phyloP scores from a whole-genome alignment of 2,329 filamentous ascomycete species.

The Aspergillus ibericus region DNA sequence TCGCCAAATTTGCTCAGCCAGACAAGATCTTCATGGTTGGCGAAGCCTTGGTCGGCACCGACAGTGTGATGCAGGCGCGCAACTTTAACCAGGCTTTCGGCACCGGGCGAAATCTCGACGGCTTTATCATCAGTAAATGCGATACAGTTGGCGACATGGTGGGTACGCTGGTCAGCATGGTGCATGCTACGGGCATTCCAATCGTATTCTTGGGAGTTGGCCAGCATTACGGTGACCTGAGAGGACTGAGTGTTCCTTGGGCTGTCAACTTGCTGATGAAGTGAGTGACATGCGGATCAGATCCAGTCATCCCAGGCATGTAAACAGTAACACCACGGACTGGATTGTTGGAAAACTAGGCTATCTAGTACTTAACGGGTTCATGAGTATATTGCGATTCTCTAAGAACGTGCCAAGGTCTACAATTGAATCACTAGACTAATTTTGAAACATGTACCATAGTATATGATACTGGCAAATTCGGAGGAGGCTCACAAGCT shows the following conservation, averaged over 20 bases:
- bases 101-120: slow-evolving; percentile 74
- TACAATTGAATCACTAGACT: background rate
- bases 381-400: background rate
- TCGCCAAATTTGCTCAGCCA: slow-evolving; percentile 90
- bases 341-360: background rate
- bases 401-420: background rate
- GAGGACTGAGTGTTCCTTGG: slow-evolving; percentile 64
- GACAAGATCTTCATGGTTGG: slow-evolving; percentile 99
- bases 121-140: slow-evolving; percentile 98
- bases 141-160: slow-evolving; percentile 99
- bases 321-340: background rate
- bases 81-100: slow-evolving; percentile 97
- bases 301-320: background rate
- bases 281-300: slow-evolving; percentile 20
- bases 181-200: slow-evolving; percentile 94
- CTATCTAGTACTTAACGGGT: background rate
- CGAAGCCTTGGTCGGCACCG: slow-evolving; percentile 89
- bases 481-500: too few relatives aligned
- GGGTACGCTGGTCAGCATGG: slow-evolving; percentile 90
- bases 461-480: too few relatives aligned
- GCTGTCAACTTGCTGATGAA: slow-evolving; percentile 63
- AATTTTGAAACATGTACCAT: too few relatives aligned
- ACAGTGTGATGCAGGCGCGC: slow-evolving; percentile 90
- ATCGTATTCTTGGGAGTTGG: slow-evolving; percentile 84
- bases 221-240: slow-evolving; percentile 66